phyloP scores from a whole-genome alignment of 345 rosid species.

The Leavenworthia alabamica region DNA sequence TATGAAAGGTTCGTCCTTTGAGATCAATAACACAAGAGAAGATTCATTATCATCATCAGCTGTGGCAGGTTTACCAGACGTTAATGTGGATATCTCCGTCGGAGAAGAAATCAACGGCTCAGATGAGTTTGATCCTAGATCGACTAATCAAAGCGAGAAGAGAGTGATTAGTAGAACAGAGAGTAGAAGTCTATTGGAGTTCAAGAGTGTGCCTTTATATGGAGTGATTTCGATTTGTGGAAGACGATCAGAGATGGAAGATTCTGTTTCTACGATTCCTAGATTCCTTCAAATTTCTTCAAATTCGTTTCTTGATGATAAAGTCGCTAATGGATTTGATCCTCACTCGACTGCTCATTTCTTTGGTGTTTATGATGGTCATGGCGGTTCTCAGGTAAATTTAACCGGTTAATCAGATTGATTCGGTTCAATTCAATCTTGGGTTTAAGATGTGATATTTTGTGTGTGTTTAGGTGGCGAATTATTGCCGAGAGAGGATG shows the following conservation, averaged over 20 bases:
- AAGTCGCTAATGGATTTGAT: constrained; percentile 15
- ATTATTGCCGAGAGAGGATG: constrained; percentile 55
- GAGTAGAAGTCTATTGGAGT: constrained; percentile 30
- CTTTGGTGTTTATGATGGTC: constrained; percentile 78
- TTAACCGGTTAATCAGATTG: background rate
- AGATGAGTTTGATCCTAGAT: constrained; percentile 25
- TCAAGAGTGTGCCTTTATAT: constrained; percentile 41
- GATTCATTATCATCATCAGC: background rate
- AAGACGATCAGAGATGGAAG: constrained; percentile 79
- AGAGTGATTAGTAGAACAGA: constrained; percentile 31
- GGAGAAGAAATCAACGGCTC: constrained; percentile 20
- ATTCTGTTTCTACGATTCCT: constrained; percentile 51
- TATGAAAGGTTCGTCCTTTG: constrained; percentile 17
- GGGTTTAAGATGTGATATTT: background rate
- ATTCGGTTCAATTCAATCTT: background rate
- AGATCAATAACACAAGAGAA: background rate
- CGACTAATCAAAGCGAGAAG: constrained; percentile 27
- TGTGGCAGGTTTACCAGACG: constrained; percentile 1
- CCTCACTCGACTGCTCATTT: constrained; percentile 41
- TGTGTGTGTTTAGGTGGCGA: constrained; percentile 42
- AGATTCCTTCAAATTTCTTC: constrained; percentile 40
- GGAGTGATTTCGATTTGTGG: constrained; percentile 63
- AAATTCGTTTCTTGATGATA: constrained; percentile 24
- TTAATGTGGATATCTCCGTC: constrained; percentile 4
- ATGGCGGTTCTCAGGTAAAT: constrained; percentile 67